Evolutionary conservation across 441 rosid species (phyloP).

Genomic region (Populus tomentosa): DNA sequence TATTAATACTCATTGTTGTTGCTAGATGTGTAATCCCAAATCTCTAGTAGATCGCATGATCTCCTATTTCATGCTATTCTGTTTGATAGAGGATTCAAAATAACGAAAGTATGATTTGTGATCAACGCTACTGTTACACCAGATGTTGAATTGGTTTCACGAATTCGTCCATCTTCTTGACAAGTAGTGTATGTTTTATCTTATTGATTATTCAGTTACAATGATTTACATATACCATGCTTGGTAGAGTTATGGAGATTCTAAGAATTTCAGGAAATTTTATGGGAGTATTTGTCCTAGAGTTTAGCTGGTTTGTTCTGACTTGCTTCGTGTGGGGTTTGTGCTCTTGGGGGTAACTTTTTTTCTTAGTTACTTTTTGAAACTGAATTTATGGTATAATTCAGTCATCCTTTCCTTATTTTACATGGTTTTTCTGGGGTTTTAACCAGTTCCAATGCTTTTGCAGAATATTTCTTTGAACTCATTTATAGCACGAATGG

Average conservation of each 20-base stretch:
- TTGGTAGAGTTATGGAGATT: neutral
- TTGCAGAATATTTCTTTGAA: neutral
- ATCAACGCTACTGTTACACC: neutral
- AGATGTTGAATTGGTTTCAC: no score
- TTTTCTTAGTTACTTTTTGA: neutral
- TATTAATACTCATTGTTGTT: no score
- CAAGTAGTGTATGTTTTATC: neutral
- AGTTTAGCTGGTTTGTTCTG: neutral
- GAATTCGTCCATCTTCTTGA: neutral
- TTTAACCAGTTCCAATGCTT: neutral
- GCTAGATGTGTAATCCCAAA: neutral
- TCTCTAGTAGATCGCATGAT: neutral
- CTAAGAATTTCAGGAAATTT: neutral
- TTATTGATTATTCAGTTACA: no score
- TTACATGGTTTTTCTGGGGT: neutral
- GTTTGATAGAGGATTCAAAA: neutral
- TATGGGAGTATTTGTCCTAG: neutral
- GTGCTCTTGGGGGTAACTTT: neutral
- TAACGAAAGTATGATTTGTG: neutral
- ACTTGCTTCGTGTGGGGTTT: neutral
- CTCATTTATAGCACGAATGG: neutral
- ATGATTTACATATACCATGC: neutral
- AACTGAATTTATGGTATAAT: neutral
- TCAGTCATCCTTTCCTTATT: neutral
- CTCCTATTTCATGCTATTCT: no score